Base-by-base conservation (phyloP, 139 green algal genomes). In the Astrephomene gubernaculifera region DNA sequence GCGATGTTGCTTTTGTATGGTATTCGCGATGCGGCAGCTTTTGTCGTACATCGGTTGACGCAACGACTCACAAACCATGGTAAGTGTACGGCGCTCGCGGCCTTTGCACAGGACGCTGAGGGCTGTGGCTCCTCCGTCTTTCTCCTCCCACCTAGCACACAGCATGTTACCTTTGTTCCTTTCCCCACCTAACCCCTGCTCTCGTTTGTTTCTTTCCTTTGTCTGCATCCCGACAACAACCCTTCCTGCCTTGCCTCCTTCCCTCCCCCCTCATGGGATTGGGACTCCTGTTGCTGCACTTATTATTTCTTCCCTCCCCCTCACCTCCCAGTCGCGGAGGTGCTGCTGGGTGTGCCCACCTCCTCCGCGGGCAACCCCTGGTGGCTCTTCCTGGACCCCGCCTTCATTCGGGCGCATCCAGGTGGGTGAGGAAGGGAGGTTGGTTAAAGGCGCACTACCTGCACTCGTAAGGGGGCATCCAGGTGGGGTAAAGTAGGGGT, bases 1-100 rank as follows among this genome's bases (percentile, higher is more conserved):
- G 76, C 82, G 0, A 52, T 94, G 0, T 35, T 92, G 53, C 19
- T 89, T 4, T 43, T 92, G 17, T 92, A 90, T 43, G 76, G 60
- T 0, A 4, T 81, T 4, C 91, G 91, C 49, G 90, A 94, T 79
- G 65, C 53, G 35, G 75, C 54, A 14, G 63, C 85, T 0, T 94
- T 94, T 38, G 25, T 92, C 41, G 78, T 94, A 39, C 90, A 94
- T 45, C 76, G 90, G 2, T 24, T 91, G 2, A 68, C 78, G 6
- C 90, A 94, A 38, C 75, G 90, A 8, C 35, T 91, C 0, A 94
- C 90, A 10, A 94, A 94, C 70, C 33, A 86, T 25, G 73, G 90
- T 93, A 65, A 2, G 82, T 25, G 3, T 38, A 25, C 27, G 6
- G 38, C n/a, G 61, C 4, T 38, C 14, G 67, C 10, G 9, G 38